These are phyloP conservation scores for Fulvia fulva DNA, from an alignment of 2,329 filamentous ascomycete species.

Conservation along the genomic window DNA sequence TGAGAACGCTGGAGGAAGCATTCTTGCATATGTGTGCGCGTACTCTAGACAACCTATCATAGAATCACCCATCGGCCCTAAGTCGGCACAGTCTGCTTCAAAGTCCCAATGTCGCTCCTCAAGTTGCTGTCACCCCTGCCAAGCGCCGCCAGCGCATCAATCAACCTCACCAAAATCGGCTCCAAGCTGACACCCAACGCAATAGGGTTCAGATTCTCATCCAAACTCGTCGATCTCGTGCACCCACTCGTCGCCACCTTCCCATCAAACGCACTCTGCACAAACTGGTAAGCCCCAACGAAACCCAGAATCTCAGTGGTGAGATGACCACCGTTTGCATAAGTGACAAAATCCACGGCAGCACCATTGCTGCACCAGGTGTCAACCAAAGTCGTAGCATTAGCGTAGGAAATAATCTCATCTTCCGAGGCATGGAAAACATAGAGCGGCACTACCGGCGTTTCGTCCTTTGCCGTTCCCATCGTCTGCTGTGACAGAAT, in stretches of 20 bases:
- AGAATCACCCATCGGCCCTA: not conserved
- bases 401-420: slow-evolving; percentile 30
- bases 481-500: slow-evolving; percentile 23
- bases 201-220: slow-evolving; percentile 21
- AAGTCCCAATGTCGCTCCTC: not conserved
- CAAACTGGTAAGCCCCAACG: slow-evolving; percentile 22
- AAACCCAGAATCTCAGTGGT: slow-evolving; percentile 28
- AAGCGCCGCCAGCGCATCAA: slow-evolving; percentile 19
- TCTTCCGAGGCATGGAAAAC: slow-evolving; percentile 28
- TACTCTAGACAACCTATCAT: too few species aligned
- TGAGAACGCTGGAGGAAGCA: too few species aligned
- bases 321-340: slow-evolving; percentile 25
- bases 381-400: slow-evolving; percentile 24
- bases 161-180: slow-evolving; percentile 23
- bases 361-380: slow-evolving; percentile 30
- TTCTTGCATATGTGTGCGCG: too few species aligned
- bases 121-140: slow-evolving; percentile 16
- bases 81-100: not conserved
- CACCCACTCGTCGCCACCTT: slow-evolving; percentile 20
- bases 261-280: slow-evolving; percentile 25
- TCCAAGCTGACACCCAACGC: slow-evolving; percentile 26
- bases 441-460: slow-evolving; percentile 27
- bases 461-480: slow-evolving; percentile 23
- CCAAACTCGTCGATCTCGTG: slow-evolving; percentile 15
- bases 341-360: slow-evolving; percentile 25